These are phyloP conservation scores for Talaromyces pinophilus DNA, from an alignment of 2,329 filamentous ascomycete species.

Conservation along the genomic window DNA sequence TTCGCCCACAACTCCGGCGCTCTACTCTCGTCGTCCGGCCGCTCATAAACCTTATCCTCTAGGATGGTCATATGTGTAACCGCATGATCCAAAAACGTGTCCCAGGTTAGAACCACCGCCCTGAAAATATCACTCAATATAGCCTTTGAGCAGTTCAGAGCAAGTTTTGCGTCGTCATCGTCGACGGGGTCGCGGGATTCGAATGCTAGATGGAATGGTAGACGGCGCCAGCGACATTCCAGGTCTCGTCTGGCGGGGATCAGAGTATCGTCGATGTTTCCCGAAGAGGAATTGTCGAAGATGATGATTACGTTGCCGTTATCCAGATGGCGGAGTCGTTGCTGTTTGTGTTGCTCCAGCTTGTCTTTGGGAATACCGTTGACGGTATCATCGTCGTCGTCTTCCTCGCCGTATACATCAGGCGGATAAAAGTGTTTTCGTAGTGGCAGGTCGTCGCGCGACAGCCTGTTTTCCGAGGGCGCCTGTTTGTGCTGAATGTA, in stretches of 20 bases:
- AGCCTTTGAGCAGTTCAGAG: slow-evolving; percentile 53
- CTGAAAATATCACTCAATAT: slow-evolving; percentile 55
- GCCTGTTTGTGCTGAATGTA: slow-evolving; percentile 54
- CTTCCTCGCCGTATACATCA: slow-evolving; percentile 47
- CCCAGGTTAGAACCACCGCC: slow-evolving; percentile 49
- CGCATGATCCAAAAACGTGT: slow-evolving; percentile 47
- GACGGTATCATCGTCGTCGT: slow-evolving; percentile 29
- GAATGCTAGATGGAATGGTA: slow-evolving; percentile 53
- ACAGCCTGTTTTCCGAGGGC: slow-evolving; percentile 31
- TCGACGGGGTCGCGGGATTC: slow-evolving; percentile 40
- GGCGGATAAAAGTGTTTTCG: slow-evolving; percentile 48
- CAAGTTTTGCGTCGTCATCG: slow-evolving; percentile 45
- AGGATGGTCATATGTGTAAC: slow-evolving; percentile 54
- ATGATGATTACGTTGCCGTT: slow-evolving; percentile 56
- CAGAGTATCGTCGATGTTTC: slow-evolving; percentile 52
- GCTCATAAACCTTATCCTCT: slow-evolving; percentile 56
- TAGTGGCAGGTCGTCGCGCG: slow-evolving; percentile 28
- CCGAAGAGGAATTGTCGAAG: slow-evolving; percentile 54
- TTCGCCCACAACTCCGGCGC: slow-evolving; percentile 57
- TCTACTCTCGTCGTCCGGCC: slow-evolving; percentile 55
- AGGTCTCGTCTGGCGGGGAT: slow-evolving; percentile 53
- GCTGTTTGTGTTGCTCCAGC: slow-evolving; percentile 37
- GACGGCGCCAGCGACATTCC: slow-evolving; percentile 55
- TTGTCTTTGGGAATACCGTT: slow-evolving; percentile 27
- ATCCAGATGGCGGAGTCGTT: slow-evolving; percentile 49